These are phyloP conservation scores for Ascochyta fabae DNA, from an alignment of 2,329 filamentous ascomycete genomes.

Conservation along the genomic window DNA sequence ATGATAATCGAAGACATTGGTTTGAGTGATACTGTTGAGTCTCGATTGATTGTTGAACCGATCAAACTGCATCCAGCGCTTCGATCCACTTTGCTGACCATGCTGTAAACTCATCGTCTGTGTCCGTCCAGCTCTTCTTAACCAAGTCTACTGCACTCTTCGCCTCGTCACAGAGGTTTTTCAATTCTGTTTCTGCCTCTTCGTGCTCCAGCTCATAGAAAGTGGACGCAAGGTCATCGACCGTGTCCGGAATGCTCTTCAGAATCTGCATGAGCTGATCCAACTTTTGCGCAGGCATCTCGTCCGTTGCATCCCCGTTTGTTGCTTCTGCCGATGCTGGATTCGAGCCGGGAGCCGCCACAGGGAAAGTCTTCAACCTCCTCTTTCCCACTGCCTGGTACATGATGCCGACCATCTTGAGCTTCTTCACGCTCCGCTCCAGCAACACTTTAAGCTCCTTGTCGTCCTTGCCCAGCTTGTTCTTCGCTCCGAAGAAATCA, in stretches of 20 bases:
- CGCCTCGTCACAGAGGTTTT: constrained; percentile 66
- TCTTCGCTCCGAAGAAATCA: constrained; percentile 68
- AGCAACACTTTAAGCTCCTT: constrained; percentile 71
- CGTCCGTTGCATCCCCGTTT: constrained; percentile 6
- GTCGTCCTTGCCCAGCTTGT: constrained; percentile 65
- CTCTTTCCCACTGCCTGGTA: constrained; percentile 75
- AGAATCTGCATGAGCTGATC: constrained; percentile 66
- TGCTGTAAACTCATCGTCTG: constrained; percentile 76
- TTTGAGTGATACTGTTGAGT: neutral
- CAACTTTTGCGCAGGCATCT: constrained; percentile 41
- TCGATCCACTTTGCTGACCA: constrained; percentile 70
- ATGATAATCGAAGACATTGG: neutral
- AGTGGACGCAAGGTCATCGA: constrained; percentile 72
- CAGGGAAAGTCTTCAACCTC: constrained; percentile 63
- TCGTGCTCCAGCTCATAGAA: constrained; percentile 73
- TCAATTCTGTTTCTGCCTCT: constrained; percentile 65
- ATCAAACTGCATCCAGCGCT: constrained; percentile 50
- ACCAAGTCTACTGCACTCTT: constrained; percentile 64
- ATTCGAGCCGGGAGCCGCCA: constrained; percentile 6
- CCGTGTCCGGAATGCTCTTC: constrained; percentile 67
- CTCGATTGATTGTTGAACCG: neutral
- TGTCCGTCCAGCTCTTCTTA: constrained; percentile 66
- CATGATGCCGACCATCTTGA: constrained; percentile 71
- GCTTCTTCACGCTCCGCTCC: constrained; percentile 66
- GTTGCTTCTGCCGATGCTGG: neutral